Evolutionary conservation across 768 basidiomycete genomes (phyloP).

Genomic region (Kondoa malvinella): DNA sequence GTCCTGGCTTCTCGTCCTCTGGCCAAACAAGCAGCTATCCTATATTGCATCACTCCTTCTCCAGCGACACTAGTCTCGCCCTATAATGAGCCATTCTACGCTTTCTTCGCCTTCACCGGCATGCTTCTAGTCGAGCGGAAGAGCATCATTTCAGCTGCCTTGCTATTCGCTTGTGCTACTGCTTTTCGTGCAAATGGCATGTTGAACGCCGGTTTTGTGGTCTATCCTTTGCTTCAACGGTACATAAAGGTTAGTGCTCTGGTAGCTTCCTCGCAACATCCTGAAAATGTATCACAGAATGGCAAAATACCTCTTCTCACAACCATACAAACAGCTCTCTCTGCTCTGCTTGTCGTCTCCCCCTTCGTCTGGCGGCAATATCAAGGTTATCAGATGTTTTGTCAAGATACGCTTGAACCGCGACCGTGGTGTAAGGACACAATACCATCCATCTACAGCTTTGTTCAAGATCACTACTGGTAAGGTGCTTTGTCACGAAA

Average conservation of each 20-base stretch:
- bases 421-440: constrained; percentile 48
- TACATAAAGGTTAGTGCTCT: neutral
- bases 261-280: neutral
- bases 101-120: constrained; percentile 60
- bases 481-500: constrained; percentile 19
- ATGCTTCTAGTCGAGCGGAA: constrained; percentile 21
- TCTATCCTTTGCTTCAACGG: constrained; percentile 9
- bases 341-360: constrained; percentile 31
- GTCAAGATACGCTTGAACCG: constrained; percentile 29
- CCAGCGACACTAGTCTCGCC: constrained; percentile 57
- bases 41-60: constrained; percentile 66
- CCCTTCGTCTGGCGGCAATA: constrained; percentile 63
- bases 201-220: constrained; percentile 50
- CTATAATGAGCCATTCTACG: constrained; percentile 75
- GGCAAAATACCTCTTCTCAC: neutral
- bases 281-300: neutral
- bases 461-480: constrained; percentile 72
- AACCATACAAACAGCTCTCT: neutral
- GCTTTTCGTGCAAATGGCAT: constrained; percentile 63
- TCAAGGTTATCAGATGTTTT: constrained; percentile 52
- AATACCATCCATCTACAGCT: constrained; percentile 58
- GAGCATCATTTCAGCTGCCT: constrained; percentile 34
- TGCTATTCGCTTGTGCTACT: constrained; percentile 49
- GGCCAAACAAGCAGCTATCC: constrained; percentile 28
- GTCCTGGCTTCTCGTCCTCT: constrained; percentile 13